A percentile compares a stretch with the other conserved stretches of the same genome.
Conservation (phyloP, 495 filamentous ascomycete species). For the Aspergillus hancockii region DNA sequence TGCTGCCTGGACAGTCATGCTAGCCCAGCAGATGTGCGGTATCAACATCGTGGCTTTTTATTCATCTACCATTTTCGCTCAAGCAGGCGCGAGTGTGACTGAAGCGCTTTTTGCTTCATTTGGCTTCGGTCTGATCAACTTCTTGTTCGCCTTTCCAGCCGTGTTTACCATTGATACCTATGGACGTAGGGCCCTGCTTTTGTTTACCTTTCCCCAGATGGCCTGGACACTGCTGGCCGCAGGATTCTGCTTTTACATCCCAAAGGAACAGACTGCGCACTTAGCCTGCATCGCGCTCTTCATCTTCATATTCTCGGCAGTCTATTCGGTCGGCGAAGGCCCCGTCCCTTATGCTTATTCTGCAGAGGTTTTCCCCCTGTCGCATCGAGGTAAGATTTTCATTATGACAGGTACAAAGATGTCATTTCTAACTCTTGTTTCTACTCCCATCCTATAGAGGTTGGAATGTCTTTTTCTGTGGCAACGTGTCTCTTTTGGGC, state of each 20-base stretch:
- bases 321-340: constrained; percentile 71
- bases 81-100: constrained; percentile 58
- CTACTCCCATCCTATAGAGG: constrained; percentile 38
- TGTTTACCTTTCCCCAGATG: constrained; percentile 88
- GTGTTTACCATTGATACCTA: constrained; percentile 85
- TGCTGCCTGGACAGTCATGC: constrained; percentile 67
- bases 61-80: constrained; percentile 68
- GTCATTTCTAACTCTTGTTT: neutral
- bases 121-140: constrained; percentile 81
- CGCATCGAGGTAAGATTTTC: constrained; percentile 54
- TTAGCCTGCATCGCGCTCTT: constrained; percentile 64
- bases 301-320: constrained; percentile 65
- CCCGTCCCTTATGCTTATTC: constrained; percentile 75
- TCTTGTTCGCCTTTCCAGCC: constrained; percentile 80
- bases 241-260: constrained; percentile 71
- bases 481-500: constrained; percentile 75
- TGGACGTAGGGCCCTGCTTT: constrained; percentile 71
- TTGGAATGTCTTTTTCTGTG: constrained; percentile 77
- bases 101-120: constrained; percentile 70
- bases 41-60: constrained; percentile 84
- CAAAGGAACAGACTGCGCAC: constrained; percentile 49
- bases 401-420: neutral
- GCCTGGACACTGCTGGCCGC: constrained; percentile 73
- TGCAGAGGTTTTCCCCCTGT: constrained; percentile 79
- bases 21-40: constrained; percentile 85